phyloP scores from a whole-genome alignment of 2,329 filamentous ascomycete species.

The Chaetothyriales sp. region DNA sequence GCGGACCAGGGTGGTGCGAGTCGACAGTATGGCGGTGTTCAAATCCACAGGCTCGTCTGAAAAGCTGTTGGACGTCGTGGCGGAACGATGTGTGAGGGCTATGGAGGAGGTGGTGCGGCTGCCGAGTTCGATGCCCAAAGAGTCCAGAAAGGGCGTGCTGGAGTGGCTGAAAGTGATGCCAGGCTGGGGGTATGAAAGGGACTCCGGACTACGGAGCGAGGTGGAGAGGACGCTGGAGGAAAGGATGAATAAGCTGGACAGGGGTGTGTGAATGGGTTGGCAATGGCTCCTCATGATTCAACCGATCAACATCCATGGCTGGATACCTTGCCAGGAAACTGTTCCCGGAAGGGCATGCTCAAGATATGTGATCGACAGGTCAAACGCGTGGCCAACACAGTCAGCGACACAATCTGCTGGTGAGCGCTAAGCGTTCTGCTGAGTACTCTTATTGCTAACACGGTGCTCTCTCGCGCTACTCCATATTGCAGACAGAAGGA shows the following conservation, averaged over 20 bases:
- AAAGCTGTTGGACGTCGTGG: conserved; percentile 10
- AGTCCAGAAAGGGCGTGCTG: conserved; percentile 14
- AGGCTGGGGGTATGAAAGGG: conserved; percentile 10
- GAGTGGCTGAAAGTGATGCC: conserved; percentile 18
- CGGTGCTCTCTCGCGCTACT: no score
- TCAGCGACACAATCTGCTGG: no score
- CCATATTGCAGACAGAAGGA: no score
- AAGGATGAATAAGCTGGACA: background rate
- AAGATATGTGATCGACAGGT: no score
- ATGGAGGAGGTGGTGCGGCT: conserved; percentile 13
- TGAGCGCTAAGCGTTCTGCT: no score
- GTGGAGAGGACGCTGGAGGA: background rate
- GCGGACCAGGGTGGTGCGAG: conserved; percentile 9
- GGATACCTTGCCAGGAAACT: no score
- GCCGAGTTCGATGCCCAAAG: conserved; percentile 12
- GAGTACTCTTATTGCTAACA: no score
- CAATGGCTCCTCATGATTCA: background rate
- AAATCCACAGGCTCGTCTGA: conserved; percentile 8
- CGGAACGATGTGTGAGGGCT: conserved; percentile 12
- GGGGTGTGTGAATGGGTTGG: background rate
- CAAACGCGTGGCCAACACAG: no score
- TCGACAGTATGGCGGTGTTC: conserved; percentile 15
- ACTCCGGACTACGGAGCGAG: background rate
- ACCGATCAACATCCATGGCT: background rate
- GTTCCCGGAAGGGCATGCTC: no score